These are phyloP conservation scores for Chaetomium sp. DNA, from an alignment of 2,329 filamentous ascomycete species.

Conservation along the genomic window DNA sequence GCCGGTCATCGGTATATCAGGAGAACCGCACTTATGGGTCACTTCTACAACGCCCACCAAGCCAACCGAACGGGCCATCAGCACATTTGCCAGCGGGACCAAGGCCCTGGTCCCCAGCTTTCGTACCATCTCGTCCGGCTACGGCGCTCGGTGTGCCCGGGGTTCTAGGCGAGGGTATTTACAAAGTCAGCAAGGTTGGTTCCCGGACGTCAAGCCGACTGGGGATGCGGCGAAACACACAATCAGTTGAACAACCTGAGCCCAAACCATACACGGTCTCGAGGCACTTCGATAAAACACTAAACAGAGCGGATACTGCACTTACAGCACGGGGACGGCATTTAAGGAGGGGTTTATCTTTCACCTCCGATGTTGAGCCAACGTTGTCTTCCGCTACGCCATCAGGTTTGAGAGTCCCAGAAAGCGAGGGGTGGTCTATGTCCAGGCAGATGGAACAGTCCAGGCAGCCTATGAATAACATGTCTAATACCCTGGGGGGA, in stretches of 20 bases:
- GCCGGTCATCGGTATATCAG: not conserved
- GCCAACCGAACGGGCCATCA: constrained; percentile 9
- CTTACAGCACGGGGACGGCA: not conserved
- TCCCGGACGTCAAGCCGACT: constrained; percentile 8
- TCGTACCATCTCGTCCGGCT: constrained; percentile 11
- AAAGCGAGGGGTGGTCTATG: not conserved
- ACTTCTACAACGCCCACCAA: constrained; percentile 3
- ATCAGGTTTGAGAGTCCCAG: not conserved
- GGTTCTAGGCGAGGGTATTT: constrained; percentile 19
- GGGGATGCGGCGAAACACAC: constrained; percentile 7
- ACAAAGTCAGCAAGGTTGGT: constrained; percentile 21
- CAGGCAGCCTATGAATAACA: not conserved
- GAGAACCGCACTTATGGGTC: not conserved
- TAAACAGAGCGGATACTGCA: constrained; percentile 8
- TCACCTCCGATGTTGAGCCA: not conserved
- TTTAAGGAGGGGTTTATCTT: not conserved
- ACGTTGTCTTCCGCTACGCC: not conserved
- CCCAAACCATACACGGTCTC: constrained; percentile 12
- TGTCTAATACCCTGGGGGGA: not conserved
- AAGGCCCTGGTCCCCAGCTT: constrained; percentile 10
- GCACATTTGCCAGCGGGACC: not conserved
- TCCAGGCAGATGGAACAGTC: not conserved
- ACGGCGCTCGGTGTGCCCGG: constrained; percentile 18
- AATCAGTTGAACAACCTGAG: not conserved
- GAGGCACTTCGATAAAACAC: constrained; percentile 15